Percentiles rank a stretch among this genome's conserved stretches.
phyloP scores from a whole-genome alignment of 1,284 basidiomycete genomes.

The Ceratobasidium sp. region DNA sequence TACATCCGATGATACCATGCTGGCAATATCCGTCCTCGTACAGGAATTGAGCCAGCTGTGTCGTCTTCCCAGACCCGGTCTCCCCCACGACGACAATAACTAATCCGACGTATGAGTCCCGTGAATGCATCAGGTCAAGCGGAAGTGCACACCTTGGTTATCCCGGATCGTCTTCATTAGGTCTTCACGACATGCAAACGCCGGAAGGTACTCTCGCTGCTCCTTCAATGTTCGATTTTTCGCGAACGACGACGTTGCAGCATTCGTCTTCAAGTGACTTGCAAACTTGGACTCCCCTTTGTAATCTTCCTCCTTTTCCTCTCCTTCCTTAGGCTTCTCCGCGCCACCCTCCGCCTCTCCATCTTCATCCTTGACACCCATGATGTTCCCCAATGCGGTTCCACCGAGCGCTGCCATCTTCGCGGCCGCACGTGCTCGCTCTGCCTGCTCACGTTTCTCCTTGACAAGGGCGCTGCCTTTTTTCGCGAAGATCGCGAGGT shows the following conservation, averaged over 20 bases:
- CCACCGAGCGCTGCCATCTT: slow-evolving; percentile 94
- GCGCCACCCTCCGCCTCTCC: slow-evolving; percentile 79
- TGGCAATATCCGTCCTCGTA: slow-evolving; percentile 96
- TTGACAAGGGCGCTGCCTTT: slow-evolving; percentile 95
- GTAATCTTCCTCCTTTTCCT: slow-evolving; percentile 77
- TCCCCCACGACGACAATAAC: slow-evolving; percentile 96
- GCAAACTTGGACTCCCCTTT: slow-evolving; percentile 98
- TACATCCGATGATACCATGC: slow-evolving; percentile 92
- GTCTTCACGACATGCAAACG: slow-evolving; percentile 97
- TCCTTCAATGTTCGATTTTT: slow-evolving; percentile 88
- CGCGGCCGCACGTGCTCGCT: slow-evolving; percentile 94
- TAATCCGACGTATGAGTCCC: slow-evolving; percentile 53
- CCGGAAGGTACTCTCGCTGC: slow-evolving; percentile 96
- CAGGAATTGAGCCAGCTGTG: slow-evolving; percentile 90
- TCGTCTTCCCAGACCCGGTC: slow-evolving; percentile 96
- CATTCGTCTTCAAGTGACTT: slow-evolving; percentile 82
- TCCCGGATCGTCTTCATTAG: slow-evolving; percentile 91
- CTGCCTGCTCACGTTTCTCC: slow-evolving; percentile 95
- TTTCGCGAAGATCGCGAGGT: slow-evolving; percentile 95
- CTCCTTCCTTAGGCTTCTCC: slow-evolving; percentile 64
- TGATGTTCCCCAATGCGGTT: slow-evolving; percentile 94
- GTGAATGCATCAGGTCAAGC: neutral
- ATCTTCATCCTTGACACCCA: slow-evolving; percentile 97
- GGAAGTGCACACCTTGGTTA: slow-evolving; percentile 80
- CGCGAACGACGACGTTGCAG: slow-evolving; percentile 87